phyloP scores from a whole-genome alignment of 164 flowering plant genomes.

The Umbellularia californica region DNA sequence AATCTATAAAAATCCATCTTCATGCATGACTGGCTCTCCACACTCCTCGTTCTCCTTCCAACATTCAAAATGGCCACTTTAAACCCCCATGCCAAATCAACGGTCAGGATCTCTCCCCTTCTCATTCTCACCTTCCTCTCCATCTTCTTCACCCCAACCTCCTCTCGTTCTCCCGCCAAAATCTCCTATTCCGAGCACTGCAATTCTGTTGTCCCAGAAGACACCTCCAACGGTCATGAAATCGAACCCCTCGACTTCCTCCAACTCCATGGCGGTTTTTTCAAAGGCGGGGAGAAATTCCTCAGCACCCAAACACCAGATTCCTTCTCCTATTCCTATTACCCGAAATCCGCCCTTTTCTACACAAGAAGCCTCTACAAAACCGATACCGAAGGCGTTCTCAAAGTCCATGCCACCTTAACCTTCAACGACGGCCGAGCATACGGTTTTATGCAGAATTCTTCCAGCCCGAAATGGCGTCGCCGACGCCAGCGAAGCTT shows the following conservation, averaged over 20 bases:
- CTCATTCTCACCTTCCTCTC: not conserved
- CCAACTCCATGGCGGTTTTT: constrained; percentile 8
- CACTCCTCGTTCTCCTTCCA: not conserved
- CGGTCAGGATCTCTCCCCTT: not conserved
- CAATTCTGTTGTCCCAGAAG: constrained; percentile 15
- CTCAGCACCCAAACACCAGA: constrained; percentile 3
- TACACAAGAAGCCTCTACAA: not conserved
- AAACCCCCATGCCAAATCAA: not conserved
- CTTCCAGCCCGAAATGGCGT: not conserved
- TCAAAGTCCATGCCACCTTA: constrained; percentile 18
- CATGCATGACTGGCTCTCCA: not conserved
- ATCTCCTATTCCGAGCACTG: constrained; percentile 18
- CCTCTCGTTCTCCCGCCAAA: constrained; percentile 1
- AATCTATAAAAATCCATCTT: too few species aligned
- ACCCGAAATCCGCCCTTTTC: constrained; percentile 9
- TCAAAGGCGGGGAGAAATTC: constrained; percentile 16
- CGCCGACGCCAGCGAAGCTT: not conserved
- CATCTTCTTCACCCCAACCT: not conserved
- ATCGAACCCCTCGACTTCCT: not conserved
- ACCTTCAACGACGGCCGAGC: not conserved
- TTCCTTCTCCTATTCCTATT: constrained; percentile 1
- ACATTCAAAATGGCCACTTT: not conserved
- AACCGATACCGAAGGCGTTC: constrained; percentile 17
- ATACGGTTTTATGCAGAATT: not conserved
- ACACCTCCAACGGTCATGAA: not conserved